Conservation (phyloP, 2,329 filamentous ascomycete genomes). For the Talaromyces rugulosus region DNA sequence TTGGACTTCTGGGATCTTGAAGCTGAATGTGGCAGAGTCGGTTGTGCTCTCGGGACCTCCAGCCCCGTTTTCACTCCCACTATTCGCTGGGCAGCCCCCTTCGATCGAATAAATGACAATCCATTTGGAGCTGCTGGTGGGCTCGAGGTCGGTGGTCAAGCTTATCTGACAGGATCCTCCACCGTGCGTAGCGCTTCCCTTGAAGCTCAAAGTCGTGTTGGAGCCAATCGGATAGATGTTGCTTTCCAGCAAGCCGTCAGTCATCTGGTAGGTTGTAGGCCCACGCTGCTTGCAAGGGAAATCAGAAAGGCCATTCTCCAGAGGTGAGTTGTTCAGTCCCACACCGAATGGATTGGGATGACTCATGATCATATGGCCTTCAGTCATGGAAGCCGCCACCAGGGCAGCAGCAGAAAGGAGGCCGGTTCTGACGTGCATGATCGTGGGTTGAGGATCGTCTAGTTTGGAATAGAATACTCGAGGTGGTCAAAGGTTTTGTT, state of each 20-base stretch:
- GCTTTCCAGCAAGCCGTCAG: slow-evolving; percentile 19
- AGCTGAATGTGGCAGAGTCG: slow-evolving; percentile 59
- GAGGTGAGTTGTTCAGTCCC: slow-evolving; percentile 60
- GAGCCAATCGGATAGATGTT: slow-evolving; percentile 65
- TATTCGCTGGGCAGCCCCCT: slow-evolving; percentile 69
- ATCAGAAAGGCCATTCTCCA: slow-evolving; percentile 56
- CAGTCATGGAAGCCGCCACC: slow-evolving; percentile 52
- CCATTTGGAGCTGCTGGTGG: slow-evolving; percentile 66
- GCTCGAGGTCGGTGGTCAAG: slow-evolving; percentile 70
- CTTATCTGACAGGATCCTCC: slow-evolving; percentile 90
- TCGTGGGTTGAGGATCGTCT: background rate
- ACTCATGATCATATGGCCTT: slow-evolving; percentile 73
- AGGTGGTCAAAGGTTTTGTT: background rate
- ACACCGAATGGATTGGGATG: slow-evolving; percentile 61
- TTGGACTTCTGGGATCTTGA: slow-evolving; percentile 67
- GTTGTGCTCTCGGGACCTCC: slow-evolving; percentile 41
- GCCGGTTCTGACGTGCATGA: background rate
- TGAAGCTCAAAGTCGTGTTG: slow-evolving; percentile 59
- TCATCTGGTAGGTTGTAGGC: slow-evolving; percentile 19
- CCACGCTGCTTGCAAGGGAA: slow-evolving; percentile 78
- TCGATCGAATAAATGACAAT: slow-evolving; percentile 86
- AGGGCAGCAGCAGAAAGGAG: slow-evolving; percentile 43
- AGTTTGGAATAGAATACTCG: background rate
- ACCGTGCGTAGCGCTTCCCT: slow-evolving; percentile 73
- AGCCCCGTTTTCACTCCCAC: slow-evolving; percentile 53